phyloP scores from a whole-genome alignment of 139 green algal genomes.

The Coelastrella sp. region DNA sequence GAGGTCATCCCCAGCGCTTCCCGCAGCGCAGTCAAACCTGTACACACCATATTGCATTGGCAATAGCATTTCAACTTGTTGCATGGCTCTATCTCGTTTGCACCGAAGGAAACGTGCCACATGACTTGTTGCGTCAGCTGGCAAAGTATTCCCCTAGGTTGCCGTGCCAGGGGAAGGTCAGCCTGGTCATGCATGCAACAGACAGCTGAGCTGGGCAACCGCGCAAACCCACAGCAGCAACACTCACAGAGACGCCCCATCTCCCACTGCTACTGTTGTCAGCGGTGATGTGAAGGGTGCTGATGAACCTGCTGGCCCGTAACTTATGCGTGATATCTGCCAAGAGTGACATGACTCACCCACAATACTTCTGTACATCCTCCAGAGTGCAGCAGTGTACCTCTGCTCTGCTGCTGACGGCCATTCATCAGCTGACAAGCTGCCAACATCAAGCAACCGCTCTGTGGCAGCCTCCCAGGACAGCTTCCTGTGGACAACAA shows the following conservation, averaged over 20 bases:
- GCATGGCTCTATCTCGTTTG: neutral
- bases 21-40: slow-evolving; percentile 39
- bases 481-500: slow-evolving; percentile 66
- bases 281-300: too few relatives aligned
- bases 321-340: too few relatives aligned
- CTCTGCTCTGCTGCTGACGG: slow-evolving; percentile 37
- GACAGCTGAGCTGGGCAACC: too few relatives aligned
- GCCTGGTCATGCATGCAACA: too few relatives aligned
- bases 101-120: too few relatives aligned
- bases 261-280: too few relatives aligned
- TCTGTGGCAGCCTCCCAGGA: slow-evolving; percentile 58
- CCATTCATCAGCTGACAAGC: slow-evolving; percentile 43
- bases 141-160: too few relatives aligned
- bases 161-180: too few relatives aligned
- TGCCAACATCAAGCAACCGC: slow-evolving; percentile 52
- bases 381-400: slow-evolving; percentile 41
- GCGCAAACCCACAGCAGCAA: too few relatives aligned
- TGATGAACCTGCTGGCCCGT: too few relatives aligned
- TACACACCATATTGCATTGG: neutral
- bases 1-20: slow-evolving; percentile 46
- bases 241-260: too few relatives aligned
- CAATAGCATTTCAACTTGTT: neutral
- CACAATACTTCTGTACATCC: slow-evolving; percentile 42
- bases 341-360: slow-evolving; percentile 8
- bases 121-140: too few relatives aligned